Percentiles rank a stretch among this genome's conserved stretches.
phyloP scores from a whole-genome alignment of 352 stramenopile species.

The Pythium insidiosum region DNA sequence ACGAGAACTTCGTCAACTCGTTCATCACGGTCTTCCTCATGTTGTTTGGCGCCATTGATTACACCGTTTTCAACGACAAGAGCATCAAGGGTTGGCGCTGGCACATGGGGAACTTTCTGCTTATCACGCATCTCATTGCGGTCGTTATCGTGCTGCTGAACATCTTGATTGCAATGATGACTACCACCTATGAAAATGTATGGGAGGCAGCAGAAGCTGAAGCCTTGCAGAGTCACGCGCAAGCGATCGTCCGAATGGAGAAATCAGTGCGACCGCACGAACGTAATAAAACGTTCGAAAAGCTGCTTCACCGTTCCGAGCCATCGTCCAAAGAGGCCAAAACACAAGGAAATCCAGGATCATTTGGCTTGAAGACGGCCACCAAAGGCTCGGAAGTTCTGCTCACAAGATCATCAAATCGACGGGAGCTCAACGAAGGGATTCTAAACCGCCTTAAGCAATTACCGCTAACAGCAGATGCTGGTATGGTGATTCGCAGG shows the following conservation, averaged over 20 bases:
- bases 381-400: conserved; percentile 11
- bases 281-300: conserved; percentile 30
- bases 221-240: conserved; percentile 40
- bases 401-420: conserved; percentile 15
- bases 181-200: conserved; percentile 46
- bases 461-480: conserved; percentile 11
- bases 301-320: conserved; percentile 13
- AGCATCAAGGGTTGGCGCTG: conserved; percentile 27
- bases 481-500: conserved; percentile 3
- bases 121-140: conserved; percentile 40
- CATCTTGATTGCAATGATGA: conserved; percentile 72
- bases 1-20: conserved; percentile 45
- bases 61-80: conserved; percentile 23
- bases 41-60: conserved; percentile 62
- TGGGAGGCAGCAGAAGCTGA: conserved; percentile 51
- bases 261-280: conserved; percentile 25
- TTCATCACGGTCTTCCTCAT: conserved; percentile 75
- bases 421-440: conserved; percentile 18
- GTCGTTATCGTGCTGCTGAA: conserved; percentile 63
- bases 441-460: conserved; percentile 18
- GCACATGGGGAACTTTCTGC: conserved; percentile 41
- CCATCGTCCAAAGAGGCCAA: no score
- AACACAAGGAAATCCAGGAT: no score
- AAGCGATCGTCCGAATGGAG: conserved; percentile 47
- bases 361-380: no score